Evolutionary conservation across 2,329 filamentous ascomycete genomes (phyloP).

Genomic region (Penicillium sp.): DNA sequence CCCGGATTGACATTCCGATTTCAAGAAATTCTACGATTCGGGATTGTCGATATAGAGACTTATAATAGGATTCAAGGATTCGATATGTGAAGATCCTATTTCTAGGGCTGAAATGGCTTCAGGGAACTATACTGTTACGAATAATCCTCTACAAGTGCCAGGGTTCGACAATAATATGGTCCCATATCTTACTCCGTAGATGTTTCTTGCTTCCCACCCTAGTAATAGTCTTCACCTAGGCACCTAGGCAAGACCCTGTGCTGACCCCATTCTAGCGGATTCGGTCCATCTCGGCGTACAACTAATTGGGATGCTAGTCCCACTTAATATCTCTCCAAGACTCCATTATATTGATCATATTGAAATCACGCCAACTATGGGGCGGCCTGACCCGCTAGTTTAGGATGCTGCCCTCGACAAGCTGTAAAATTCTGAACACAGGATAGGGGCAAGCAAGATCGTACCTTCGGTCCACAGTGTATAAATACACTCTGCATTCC

Average conservation of each 20-base stretch:
- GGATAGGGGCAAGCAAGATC: background rate
- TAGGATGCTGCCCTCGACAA: background rate
- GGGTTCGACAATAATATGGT: background rate
- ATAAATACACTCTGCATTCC: constrained; percentile 4
- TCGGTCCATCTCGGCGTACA: background rate
- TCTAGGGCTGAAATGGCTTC: background rate
- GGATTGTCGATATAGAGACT: background rate
- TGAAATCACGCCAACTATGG: background rate
- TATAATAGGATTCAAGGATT: too few relatives aligned
- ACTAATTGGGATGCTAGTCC: background rate
- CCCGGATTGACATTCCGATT: background rate
- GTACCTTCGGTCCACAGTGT: background rate
- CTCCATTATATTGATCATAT: background rate
- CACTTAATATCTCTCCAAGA: background rate
- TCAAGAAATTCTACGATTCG: background rate
- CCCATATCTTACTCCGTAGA: background rate
- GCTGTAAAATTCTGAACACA: background rate
- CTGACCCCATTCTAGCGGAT: background rate
- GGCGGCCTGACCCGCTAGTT: background rate
- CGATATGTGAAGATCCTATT: background rate
- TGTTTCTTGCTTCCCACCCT: background rate
- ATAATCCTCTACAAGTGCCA: background rate
- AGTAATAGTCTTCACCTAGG: background rate
- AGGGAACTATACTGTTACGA: background rate
- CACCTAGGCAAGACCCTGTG: background rate